Base-by-base conservation (phyloP, 2,329 filamentous ascomycete species). In the Colletotrichum sp. region DNA sequence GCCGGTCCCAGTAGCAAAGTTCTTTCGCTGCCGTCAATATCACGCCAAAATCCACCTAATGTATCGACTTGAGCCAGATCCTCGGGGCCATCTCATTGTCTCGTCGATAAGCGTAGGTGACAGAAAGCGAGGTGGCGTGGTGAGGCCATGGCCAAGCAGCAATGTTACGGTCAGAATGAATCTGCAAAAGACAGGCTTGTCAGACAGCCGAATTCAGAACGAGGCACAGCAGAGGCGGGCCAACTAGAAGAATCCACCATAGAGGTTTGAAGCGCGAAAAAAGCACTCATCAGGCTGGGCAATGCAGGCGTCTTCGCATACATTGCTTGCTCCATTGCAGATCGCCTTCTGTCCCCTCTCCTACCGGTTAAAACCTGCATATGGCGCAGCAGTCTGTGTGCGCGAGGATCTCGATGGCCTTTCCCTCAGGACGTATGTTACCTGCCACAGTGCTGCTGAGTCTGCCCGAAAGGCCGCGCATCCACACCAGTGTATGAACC, bases 291-390 rank as follows among this genome's bases (percentile, higher is more conserved):
- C 33, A 57, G 21, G n/a, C 67, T 70, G 55, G 61, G 66, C 70
- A 59, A 65, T 51, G 61, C 59, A 58, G 59, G 51, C 51, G 7
- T 34, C 34, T 70, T 54, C 15, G 51, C 38, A 54, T 63, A 21
- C 38, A 54, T 8, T 55, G 31, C 62, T 66, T 29, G 54, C 24
- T 70, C 15, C 38, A 16, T 66, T 61, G 71, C 66, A 66, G 70
- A 73, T 73, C 66, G 18, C 33, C 21, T 47, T 59, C 34, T 54
- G 57, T 64, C 70, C 70, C 31, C 70, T 73, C 54, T 43, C 31
- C 62, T 33, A 36, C 70, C 59, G 54, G 59, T 16, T 61, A 43
- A 70, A 59, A n/a, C 38, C 38, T 66, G 67, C 67, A 71, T 68
- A 62, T 18, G 61, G 47, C 62, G 43, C 29, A 47, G 47, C 59